Conservation (phyloP, 164 flowering plant genomes). For the Pachysandra terminalis region DNA sequence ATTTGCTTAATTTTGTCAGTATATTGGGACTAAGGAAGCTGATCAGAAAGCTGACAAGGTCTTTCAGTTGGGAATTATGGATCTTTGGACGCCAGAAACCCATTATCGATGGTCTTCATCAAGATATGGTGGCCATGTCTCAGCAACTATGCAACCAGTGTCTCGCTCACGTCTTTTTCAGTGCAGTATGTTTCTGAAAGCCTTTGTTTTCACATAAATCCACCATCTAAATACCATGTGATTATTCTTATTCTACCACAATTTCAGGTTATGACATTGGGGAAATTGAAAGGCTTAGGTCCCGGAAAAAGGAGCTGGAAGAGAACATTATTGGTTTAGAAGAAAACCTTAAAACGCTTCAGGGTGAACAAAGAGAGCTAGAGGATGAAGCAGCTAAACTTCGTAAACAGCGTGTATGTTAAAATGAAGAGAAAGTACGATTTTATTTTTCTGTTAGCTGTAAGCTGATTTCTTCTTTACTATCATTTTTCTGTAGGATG, state of each 20-base stretch:
- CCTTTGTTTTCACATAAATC: neutral
- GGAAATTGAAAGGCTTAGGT: conserved; percentile 63
- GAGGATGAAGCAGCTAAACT: conserved; percentile 76
- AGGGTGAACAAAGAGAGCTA: conserved; percentile 41
- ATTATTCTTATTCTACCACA: conserved; percentile 2
- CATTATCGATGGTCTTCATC: conserved; percentile 85
- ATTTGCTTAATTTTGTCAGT: conserved; percentile 40
- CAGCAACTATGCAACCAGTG: conserved; percentile 71
- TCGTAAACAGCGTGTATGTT: conserved; percentile 67
- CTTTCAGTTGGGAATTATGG: conserved; percentile 50
- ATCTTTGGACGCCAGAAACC: conserved; percentile 96
- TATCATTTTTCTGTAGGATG: conserved; percentile 48
- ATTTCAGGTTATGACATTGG: conserved; percentile 58
- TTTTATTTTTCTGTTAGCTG: neutral
- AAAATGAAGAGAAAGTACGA: neutral
- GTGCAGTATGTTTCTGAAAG: conserved; percentile 48
- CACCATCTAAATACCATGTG: neutral
- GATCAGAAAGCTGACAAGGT: conserved; percentile 72
- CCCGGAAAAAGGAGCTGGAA: conserved; percentile 57
- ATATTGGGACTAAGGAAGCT: conserved; percentile 75
- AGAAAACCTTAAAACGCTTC: conserved; percentile 42
- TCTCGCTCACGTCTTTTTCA: conserved; percentile 57
- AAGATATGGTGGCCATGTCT: conserved; percentile 83
- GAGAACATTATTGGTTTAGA: conserved; percentile 50
- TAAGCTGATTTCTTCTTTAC: conserved; percentile 1